These are phyloP conservation scores for Cephaloascus albidus DNA, from an alignment of 805 yeast genomes.

Conservation along the genomic window DNA sequence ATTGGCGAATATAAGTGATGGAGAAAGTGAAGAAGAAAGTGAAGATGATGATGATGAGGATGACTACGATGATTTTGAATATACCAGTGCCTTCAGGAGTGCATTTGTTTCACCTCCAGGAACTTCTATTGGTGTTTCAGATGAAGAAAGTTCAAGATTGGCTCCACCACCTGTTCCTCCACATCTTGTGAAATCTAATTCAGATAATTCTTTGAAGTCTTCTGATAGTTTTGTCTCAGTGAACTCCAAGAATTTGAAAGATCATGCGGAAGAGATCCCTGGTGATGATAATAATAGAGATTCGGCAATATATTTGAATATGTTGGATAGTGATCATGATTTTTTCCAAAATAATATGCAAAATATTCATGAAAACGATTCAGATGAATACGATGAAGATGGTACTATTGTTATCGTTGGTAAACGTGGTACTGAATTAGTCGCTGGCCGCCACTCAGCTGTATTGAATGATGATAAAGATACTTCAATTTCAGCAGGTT, in stretches of 20 bases:
- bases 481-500: not conserved
- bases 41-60: not conserved
- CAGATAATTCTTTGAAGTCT: not conserved
- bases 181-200: not conserved
- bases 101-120: not conserved
- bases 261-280: not conserved
- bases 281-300: not conserved
- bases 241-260: not conserved
- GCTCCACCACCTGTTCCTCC: not conserved
- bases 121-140: not conserved
- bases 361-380: conserved; percentile 1
- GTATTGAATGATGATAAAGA: too few species aligned
- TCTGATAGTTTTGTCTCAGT: not conserved
- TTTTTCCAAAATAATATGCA: not conserved
- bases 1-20: not conserved
- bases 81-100: too few species aligned
- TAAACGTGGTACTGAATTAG: not conserved
- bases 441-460: not conserved
- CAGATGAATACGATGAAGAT: not conserved
- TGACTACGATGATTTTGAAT: too few species aligned
- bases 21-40: not conserved
- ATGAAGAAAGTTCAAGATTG: not conserved
- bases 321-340: not conserved
- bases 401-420: not conserved
- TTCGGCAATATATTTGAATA: not conserved